Conservation (phyloP, 2,329 filamentous ascomycete species). For the Exserohilum rostratum region DNA sequence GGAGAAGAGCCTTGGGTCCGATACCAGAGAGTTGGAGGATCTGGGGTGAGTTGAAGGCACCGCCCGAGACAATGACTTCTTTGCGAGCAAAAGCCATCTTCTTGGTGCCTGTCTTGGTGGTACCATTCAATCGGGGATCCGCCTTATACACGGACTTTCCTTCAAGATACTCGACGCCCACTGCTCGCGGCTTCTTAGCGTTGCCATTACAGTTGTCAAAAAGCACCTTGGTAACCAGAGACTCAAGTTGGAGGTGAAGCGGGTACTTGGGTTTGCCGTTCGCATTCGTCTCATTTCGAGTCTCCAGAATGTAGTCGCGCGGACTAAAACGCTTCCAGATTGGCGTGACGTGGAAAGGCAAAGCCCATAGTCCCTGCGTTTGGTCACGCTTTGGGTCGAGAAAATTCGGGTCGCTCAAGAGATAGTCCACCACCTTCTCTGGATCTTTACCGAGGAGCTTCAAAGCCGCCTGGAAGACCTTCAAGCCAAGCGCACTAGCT, state of each 20-base stretch:
- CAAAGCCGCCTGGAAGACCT: conserved; percentile 18
- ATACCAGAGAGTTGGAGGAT: conserved; percentile 68
- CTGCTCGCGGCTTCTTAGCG: conserved; percentile 40
- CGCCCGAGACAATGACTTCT: conserved; percentile 39
- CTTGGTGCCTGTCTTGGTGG: conserved; percentile 5
- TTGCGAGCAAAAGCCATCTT: conserved; percentile 26
- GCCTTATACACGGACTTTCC: conserved; percentile 52
- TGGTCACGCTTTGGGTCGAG: conserved; percentile 27
- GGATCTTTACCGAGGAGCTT: conserved; percentile 24
- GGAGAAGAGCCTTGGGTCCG: conserved; percentile 60
- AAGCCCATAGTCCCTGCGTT: conserved; percentile 48
- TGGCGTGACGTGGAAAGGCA: conserved; percentile 30
- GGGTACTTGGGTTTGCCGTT: conserved; percentile 22
- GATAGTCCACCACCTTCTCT: conserved; percentile 20
- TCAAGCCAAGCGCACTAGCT: conserved; percentile 8
- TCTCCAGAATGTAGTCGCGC: conserved; percentile 21
- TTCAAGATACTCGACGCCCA: conserved; percentile 52
- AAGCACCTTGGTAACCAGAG: conserved; percentile 48
- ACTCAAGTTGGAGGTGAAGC: conserved; percentile 40
- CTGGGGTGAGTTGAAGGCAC: conserved; percentile 67
- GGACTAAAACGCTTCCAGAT: conserved; percentile 27
- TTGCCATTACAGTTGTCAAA: conserved; percentile 38
- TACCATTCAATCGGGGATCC: conserved; percentile 45
- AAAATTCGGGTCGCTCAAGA: conserved; percentile 22
- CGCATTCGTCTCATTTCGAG: conserved; percentile 5